Evolutionary conservation across 2,329 filamentous ascomycete species (phyloP).

Genomic region (Monilinia polystroma): DNA sequence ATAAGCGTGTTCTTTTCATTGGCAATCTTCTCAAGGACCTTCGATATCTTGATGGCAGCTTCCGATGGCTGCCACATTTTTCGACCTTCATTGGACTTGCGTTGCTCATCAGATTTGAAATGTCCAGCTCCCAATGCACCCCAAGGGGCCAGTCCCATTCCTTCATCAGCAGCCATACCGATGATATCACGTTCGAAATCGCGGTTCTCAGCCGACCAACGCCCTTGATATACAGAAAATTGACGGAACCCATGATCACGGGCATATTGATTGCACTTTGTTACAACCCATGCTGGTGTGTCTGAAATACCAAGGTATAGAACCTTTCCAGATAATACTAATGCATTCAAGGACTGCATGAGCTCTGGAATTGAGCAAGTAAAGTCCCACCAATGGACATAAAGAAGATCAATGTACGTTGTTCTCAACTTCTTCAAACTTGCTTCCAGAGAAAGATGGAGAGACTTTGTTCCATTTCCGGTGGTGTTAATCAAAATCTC

Average conservation of each 20-base stretch:
- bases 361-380: slow-evolving; percentile 63
- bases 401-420: slow-evolving; percentile 66
- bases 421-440: slow-evolving; percentile 63
- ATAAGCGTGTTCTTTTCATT: slow-evolving; percentile 55
- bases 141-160: slow-evolving; percentile 59
- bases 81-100: slow-evolving; percentile 45
- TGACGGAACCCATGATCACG: slow-evolving; percentile 66
- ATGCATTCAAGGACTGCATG: slow-evolving; percentile 65
- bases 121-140: slow-evolving; percentile 51
- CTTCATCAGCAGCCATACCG: slow-evolving; percentile 56
- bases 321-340: slow-evolving; percentile 62
- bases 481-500: slow-evolving; percentile 48
- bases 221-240: slow-evolving; percentile 69
- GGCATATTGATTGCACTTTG: slow-evolving; percentile 67
- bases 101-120: slow-evolving; percentile 48
- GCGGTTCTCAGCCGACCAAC: slow-evolving; percentile 60
- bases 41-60: slow-evolving; percentile 48
- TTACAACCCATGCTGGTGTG: slow-evolving; percentile 68
- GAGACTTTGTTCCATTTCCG: slow-evolving; percentile 62
- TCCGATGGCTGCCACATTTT: slow-evolving; percentile 44
- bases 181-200: slow-evolving; percentile 65
- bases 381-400: slow-evolving; percentile 68
- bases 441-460: slow-evolving; percentile 55
- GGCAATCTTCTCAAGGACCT: slow-evolving; percentile 55
- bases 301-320: slow-evolving; percentile 67